phyloP scores from a whole-genome alignment of 441 rosid genomes.

The Syzygium syzygioides region DNA sequence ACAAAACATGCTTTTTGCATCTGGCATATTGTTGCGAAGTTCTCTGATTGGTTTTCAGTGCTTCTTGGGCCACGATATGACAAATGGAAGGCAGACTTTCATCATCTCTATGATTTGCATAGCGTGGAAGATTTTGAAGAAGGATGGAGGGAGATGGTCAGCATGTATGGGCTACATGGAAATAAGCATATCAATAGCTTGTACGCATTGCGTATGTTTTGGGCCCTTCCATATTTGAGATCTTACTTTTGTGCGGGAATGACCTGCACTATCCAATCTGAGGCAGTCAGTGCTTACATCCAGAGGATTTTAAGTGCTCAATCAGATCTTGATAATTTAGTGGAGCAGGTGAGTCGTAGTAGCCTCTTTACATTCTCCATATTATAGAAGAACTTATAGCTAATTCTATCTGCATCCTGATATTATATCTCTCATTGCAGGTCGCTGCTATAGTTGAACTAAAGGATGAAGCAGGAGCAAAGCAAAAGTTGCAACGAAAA shows the following conservation, averaged over 20 bases:
- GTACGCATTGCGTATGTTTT: conserved; percentile 28
- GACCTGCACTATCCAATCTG: conserved; percentile 19
- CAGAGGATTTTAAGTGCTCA: conserved; percentile 38
- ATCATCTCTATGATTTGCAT: conserved; percentile 24
- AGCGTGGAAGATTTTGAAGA: conserved; percentile 28
- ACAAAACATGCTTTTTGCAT: conserved; percentile 55
- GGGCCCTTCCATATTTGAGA: conserved; percentile 46
- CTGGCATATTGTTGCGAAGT: conserved; percentile 48
- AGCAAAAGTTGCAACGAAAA: conserved; percentile 34
- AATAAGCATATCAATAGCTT: conserved; percentile 38
- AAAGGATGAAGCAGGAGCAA: conserved; percentile 26
- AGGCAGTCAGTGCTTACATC: conserved; percentile 23
- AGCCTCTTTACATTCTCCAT: neutral
- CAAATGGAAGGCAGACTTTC: conserved; percentile 51
- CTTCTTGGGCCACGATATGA: conserved; percentile 46
- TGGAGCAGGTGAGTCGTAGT: conserved; percentile 27
- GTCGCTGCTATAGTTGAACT: conserved; percentile 36
- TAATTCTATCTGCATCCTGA: neutral
- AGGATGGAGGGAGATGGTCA: conserved; percentile 36
- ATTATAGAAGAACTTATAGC: neutral
- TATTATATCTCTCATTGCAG: conserved; percentile 12
- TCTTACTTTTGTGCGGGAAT: conserved; percentile 37
- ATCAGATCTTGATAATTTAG: conserved; percentile 35
- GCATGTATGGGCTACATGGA: conserved; percentile 27
- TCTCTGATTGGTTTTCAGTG: conserved; percentile 51